Evolutionary conservation across 805 yeast genomes (phyloP).

Genomic region (Saccharomycopsis schoenii): DNA sequence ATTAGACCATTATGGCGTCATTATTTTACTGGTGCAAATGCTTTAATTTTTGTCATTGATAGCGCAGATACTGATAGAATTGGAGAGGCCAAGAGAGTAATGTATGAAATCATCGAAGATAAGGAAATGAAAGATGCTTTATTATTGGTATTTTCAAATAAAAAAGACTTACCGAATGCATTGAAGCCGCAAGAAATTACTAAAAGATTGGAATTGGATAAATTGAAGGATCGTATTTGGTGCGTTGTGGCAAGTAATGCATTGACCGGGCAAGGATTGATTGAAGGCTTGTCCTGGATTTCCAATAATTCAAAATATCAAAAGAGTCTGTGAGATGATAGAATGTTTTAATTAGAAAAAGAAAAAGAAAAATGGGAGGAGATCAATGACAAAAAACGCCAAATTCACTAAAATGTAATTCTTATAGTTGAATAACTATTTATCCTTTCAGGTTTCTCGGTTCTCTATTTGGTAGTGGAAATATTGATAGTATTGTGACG

Average conservation of each 20-base stretch:
- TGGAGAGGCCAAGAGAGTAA: conserved; percentile 68
- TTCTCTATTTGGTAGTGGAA: neutral
- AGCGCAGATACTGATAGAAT: conserved; percentile 63
- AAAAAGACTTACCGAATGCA: conserved; percentile 68
- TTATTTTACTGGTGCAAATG: conserved; percentile 88
- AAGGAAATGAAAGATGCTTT: conserved; percentile 75
- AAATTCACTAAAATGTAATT: too few species aligned
- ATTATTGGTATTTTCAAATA: conserved; percentile 78
- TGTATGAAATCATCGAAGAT: conserved; percentile 70
- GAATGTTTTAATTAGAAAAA: neutral
- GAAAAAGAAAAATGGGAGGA: too few species aligned
- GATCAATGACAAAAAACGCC: too few species aligned
- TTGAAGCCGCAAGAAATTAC: conserved; percentile 74
- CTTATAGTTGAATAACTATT: too few species aligned
- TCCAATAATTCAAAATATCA: conserved; percentile 43
- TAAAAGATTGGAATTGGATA: conserved; percentile 53
- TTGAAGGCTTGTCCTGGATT: conserved; percentile 83
- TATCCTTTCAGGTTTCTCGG: neutral
- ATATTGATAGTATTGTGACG: neutral
- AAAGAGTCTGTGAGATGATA: neutral
- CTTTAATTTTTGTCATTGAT: conserved; percentile 85
- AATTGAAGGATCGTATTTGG: conserved; percentile 66
- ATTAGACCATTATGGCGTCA: conserved; percentile 93
- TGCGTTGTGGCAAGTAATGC: conserved; percentile 89
- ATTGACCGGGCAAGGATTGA: conserved; percentile 79